Evolutionary conservation across 345 rosid species (phyloP).

Genomic region (Populus deltoides): DNA sequence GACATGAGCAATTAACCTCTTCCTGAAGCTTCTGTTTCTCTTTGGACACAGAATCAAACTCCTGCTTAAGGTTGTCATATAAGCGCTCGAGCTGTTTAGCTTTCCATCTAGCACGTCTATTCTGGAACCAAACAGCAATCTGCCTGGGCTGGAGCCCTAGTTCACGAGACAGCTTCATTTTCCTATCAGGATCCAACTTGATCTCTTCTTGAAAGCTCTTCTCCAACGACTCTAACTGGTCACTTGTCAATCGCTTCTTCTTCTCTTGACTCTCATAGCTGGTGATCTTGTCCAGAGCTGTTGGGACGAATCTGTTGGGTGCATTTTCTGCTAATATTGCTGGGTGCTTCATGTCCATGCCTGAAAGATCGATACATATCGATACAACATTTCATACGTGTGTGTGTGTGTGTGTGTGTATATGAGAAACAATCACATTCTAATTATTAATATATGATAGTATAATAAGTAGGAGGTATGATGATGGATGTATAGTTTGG

Average conservation of each 20-base stretch:
- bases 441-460: no score
- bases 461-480: no score
- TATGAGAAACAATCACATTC: no score
- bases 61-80: conserved; percentile 65
- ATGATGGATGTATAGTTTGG: background rate
- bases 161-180: conserved; percentile 75
- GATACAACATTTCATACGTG: no score
- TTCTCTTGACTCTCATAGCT: conserved; percentile 43
- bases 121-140: conserved; percentile 92
- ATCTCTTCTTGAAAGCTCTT: conserved; percentile 80
- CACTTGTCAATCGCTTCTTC: conserved; percentile 70
- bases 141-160: conserved; percentile 88
- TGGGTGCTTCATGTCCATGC: conserved; percentile 51
- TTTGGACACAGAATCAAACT: conserved; percentile 52
- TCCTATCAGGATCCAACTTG: conserved; percentile 74
- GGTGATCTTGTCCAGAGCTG: conserved; percentile 39
- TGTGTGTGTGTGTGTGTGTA: no score
- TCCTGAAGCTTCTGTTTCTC: conserved; percentile 77
- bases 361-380: conserved; percentile 18
- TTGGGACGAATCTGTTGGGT: conserved; percentile 32
- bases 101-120: conserved; percentile 88
- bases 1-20: conserved; percentile 47
- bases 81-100: conserved; percentile 74
- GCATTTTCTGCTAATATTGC: conserved; percentile 27
- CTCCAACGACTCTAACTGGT: conserved; percentile 71